These are phyloP conservation scores for Xylaria telfairii DNA, from an alignment of 495 filamentous ascomycete genomes.

Conservation along the genomic window DNA sequence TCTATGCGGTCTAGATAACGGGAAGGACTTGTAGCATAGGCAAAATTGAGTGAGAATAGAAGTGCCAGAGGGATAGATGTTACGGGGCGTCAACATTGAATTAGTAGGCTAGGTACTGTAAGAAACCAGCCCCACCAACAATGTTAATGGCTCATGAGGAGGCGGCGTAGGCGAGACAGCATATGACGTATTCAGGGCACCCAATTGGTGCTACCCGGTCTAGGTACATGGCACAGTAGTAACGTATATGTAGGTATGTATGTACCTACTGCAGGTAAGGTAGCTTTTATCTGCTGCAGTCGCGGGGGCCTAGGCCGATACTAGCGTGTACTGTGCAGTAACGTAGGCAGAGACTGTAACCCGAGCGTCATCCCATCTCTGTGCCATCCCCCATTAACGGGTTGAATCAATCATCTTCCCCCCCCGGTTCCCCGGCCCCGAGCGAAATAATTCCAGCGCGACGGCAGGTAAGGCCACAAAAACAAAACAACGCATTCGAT, in stretches of 20 bases:
- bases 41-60: no score
- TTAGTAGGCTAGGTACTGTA: no score
- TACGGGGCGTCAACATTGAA: neutral
- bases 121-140: neutral
- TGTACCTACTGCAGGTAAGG: no score
- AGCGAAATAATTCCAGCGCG: neutral
- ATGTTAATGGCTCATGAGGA: neutral
- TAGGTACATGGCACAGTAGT: no score
- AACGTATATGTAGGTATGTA: no score
- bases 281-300: no score
- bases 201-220: neutral
- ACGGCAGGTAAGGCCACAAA: neutral
- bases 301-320: neutral
- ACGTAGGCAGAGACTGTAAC: neutral
- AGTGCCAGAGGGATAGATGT: no score
- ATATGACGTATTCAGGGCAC: slow-evolving; percentile 6
- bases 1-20: no score
- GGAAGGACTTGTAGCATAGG: no score
- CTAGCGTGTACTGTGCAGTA: slow-evolving; percentile 1
- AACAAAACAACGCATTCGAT: slow-evolving; percentile 10
- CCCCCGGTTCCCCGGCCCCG: no score
- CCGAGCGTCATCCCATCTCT: neutral
- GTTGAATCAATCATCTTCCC: no score
- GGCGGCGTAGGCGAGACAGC: neutral
- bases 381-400: neutral